A percentile compares a stretch with the other conserved stretches of the same genome.
Conservation (phyloP, 2,329 filamentous ascomycete genomes). For the Calonectria fujianensis region DNA sequence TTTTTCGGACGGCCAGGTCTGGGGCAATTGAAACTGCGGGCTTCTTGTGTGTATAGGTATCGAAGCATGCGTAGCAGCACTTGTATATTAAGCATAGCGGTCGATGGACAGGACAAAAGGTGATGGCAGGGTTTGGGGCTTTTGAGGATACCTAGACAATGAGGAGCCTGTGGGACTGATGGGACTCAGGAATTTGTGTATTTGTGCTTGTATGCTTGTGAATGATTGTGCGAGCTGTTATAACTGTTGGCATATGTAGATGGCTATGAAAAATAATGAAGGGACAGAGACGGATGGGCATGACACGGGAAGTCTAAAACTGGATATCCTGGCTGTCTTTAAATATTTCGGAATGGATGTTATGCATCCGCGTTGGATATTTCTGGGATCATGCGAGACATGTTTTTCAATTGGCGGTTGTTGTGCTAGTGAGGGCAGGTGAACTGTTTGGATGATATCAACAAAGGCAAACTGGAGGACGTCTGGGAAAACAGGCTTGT, state of each 20-base stretch:
- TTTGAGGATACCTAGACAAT: conserved; percentile 38
- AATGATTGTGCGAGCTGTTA: not conserved
- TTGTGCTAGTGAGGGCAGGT: not conserved
- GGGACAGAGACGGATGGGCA: not conserved
- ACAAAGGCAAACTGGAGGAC: not conserved
- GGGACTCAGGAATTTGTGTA: conserved; percentile 5
- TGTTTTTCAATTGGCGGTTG: not conserved
- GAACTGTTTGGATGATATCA: not conserved
- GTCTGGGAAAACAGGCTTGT: not conserved
- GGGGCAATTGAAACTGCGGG: conserved; percentile 47
- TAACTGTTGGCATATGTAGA: not conserved
- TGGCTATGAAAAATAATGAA: not conserved
- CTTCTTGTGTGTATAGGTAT: conserved; percentile 53
- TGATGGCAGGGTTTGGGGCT: conserved; percentile 23
- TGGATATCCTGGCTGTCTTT: not conserved
- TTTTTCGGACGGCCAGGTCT: conserved; percentile 51
- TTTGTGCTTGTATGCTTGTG: conserved; percentile 13
- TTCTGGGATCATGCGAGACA: not conserved
- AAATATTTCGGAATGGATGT: conserved; percentile 1
- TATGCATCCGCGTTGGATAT: not conserved
- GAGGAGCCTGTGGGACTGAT: conserved; percentile 31
- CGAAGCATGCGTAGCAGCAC: conserved; percentile 47
- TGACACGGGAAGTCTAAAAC: not conserved
- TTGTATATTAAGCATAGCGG: conserved; percentile 50
- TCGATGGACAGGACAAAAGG: conserved; percentile 29